Evolutionary conservation across 345 rosid species (phyloP).

Genomic region (Carallia pectinifolia): DNA sequence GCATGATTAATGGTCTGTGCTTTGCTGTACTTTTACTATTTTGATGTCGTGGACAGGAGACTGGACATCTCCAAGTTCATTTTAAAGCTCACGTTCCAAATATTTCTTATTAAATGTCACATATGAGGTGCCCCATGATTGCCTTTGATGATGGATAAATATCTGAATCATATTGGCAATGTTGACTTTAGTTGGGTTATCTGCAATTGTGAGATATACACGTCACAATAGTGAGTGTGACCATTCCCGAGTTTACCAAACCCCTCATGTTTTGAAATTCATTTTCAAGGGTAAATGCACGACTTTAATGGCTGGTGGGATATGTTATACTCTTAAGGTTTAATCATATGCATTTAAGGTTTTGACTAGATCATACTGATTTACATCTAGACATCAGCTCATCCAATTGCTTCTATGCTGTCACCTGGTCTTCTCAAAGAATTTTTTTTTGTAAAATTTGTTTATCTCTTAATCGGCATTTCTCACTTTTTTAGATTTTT

Average conservation of each 20-base stretch:
- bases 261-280: too few relatives aligned
- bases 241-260: not conserved
- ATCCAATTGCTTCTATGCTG: too few relatives aligned
- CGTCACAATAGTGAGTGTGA: not conserved
- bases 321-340: too few relatives aligned
- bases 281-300: too few relatives aligned
- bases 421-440: too few relatives aligned
- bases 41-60: slow-evolving; percentile 3
- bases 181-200: not conserved
- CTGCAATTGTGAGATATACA: not conserved
- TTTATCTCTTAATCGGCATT: too few relatives aligned
- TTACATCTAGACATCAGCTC: too few relatives aligned
- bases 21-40: not conserved
- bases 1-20: not conserved
- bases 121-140: not conserved
- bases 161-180: not conserved
- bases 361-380: too few relatives aligned
- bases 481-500: too few relatives aligned
- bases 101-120: not conserved
- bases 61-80: not conserved
- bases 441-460: too few relatives aligned
- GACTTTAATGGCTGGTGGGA: too few relatives aligned
- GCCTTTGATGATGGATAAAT: not conserved
- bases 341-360: too few relatives aligned
- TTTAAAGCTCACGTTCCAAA: not conserved